Evolutionary conservation across 2,329 filamentous ascomycete genomes (phyloP).

Genomic region (Hirsutella thompsonii): DNA sequence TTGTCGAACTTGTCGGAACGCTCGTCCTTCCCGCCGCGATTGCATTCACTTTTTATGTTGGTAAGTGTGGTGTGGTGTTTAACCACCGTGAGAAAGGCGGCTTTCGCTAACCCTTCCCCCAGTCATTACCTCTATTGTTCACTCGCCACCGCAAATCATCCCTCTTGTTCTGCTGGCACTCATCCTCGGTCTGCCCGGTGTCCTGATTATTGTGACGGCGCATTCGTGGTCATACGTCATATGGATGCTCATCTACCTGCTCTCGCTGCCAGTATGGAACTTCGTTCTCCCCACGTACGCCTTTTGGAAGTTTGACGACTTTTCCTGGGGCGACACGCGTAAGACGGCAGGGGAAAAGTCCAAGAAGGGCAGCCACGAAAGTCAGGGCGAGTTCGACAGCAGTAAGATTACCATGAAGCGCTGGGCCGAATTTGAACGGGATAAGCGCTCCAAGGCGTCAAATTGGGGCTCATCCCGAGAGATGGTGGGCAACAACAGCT

Average conservation of each 20-base stretch:
- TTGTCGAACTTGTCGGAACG: slow-evolving; percentile 88
- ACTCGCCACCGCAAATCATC: slow-evolving; percentile 67
- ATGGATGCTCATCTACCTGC: slow-evolving; percentile 95
- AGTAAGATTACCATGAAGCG: slow-evolving; percentile 99
- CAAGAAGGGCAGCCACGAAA: slow-evolving; percentile 76
- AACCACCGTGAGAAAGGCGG: background rate
- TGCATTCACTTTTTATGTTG: slow-evolving; percentile 90
- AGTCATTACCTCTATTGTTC: slow-evolving; percentile 80
- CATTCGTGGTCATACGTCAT: slow-evolving; percentile 84
- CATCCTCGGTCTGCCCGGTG: slow-evolving; percentile 84
- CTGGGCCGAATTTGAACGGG: slow-evolving; percentile 89
- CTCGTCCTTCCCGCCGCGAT: slow-evolving; percentile 92
- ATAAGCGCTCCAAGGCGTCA: slow-evolving; percentile 35
- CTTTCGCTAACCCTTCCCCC: slow-evolving; percentile 3
- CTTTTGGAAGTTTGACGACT: slow-evolving; percentile 99
- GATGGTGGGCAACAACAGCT: slow-evolving; percentile 30
- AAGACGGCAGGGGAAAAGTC: slow-evolving; percentile 87
- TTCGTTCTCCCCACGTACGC: slow-evolving; percentile 88
- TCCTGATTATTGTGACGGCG: slow-evolving; percentile 86
- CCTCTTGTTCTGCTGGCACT: slow-evolving; percentile 79
- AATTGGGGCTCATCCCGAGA: slow-evolving; percentile 39
- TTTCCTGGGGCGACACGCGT: slow-evolving; percentile 96
- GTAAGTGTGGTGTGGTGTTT: slow-evolving; percentile 38
- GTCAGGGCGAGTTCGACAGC: slow-evolving; percentile 93
- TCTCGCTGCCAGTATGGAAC: slow-evolving; percentile 94